phyloP scores from a whole-genome alignment of 1,284 basidiomycete genomes.

The Chalciporus sp. region DNA sequence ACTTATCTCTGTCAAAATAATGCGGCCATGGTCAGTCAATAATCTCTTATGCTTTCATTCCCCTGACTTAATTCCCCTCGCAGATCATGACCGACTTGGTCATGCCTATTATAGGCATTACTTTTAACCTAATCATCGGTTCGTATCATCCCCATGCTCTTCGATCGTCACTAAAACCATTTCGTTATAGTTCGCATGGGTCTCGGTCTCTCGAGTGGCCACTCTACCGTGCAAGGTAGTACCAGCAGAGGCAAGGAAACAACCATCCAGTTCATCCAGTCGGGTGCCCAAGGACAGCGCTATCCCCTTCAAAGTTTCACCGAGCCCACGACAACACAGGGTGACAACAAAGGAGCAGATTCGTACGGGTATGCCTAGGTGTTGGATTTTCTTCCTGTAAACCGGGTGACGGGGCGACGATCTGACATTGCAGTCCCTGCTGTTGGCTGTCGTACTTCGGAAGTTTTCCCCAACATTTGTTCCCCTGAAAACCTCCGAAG shows the following conservation, averaged over 20 bases:
- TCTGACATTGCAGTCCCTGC: too few species aligned
- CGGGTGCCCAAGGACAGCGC: neutral
- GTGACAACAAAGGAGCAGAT: neutral
- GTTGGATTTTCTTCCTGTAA: neutral
- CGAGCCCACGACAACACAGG: neutral
- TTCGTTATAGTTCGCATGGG: neutral
- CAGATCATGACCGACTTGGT: constrained; percentile 13
- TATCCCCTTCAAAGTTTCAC: neutral
- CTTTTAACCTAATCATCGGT: constrained; percentile 15
- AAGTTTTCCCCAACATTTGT: too few species aligned
- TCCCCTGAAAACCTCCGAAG: too few species aligned
- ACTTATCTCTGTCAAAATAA: constrained; percentile 10
- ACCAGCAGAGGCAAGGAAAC: neutral
- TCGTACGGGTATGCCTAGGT: neutral
- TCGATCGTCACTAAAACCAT: neutral
- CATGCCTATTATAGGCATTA: constrained; percentile 13
- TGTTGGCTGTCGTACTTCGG: too few species aligned
- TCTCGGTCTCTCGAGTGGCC: neutral
- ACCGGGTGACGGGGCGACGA: too few species aligned
- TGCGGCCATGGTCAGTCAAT: constrained; percentile 5
- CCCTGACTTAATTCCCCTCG: neutral
- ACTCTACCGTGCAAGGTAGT: neutral
- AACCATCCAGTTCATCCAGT: neutral
- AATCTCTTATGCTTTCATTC: neutral
- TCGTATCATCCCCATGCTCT: neutral